Percentiles rank a stretch among this genome's conserved stretches.
These are phyloP conservation scores for Rubia yunnanensis DNA, from an alignment of 257 asterid genomes.

Conservation along the genomic window DNA sequence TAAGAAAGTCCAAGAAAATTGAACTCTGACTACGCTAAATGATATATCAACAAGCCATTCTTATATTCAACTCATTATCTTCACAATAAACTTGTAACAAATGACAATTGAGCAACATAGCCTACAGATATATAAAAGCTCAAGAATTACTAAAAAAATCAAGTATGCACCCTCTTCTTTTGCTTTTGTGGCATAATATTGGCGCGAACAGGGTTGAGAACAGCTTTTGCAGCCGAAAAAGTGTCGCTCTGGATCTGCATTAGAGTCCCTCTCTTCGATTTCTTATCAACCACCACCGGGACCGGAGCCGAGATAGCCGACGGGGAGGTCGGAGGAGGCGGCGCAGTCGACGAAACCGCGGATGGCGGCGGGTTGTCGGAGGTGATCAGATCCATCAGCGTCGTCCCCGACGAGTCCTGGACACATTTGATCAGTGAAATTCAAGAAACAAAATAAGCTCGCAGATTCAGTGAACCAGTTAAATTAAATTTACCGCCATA, in stretches of 20 bases:
- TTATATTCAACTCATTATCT: not conserved
- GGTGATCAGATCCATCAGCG: conserved; percentile 98
- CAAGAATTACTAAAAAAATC: not conserved
- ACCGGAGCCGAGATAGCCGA: conserved; percentile 32
- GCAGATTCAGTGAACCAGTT: not conserved
- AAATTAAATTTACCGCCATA: conserved; percentile 17
- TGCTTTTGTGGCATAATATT: conserved; percentile 81
- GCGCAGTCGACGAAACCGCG: conserved; percentile 22
- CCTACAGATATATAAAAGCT: too few relatives aligned
- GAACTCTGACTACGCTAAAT: not conserved
- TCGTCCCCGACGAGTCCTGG: conserved; percentile 83
- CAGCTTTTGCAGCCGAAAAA: conserved; percentile 87
- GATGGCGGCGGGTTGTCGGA: conserved; percentile 65
- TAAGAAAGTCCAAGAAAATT: not conserved
- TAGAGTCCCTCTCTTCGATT: conserved; percentile 75
- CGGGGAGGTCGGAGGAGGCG: conserved; percentile 44
- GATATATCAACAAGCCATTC: not conserved
- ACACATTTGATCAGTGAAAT: conserved; percentile 13
- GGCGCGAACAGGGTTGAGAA: conserved; percentile 39
- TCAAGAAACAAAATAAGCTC: not conserved
- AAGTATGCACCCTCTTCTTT: conserved; percentile 52
- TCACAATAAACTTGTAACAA: not conserved
- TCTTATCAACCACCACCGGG: conserved; percentile 64
- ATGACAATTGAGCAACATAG: not conserved
- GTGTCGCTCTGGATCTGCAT: conserved; percentile 99